Evolutionary conservation across 805 yeast genomes (phyloP), one percentile per base, ranked within the genome.

Genomic region (Metschnikowia continentalis): DNA sequence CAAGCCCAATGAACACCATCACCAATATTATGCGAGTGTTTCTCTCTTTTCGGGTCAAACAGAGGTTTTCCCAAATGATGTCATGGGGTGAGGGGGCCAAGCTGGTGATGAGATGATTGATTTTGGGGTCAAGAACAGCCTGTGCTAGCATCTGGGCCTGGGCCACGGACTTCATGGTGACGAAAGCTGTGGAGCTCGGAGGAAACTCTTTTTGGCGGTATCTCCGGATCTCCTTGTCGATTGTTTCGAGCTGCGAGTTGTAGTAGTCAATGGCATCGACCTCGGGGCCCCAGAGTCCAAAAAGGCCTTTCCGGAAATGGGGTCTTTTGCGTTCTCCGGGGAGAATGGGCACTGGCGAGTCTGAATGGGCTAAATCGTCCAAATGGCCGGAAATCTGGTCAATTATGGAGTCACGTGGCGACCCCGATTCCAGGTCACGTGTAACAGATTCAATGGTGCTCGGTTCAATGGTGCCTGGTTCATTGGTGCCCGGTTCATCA

Each of bases 41-140:
- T 52, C 97, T 74, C 59, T 88, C 91, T 49, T 74, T 76, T 49
- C 96, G 76, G 0, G 95, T 83, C 61, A 91, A 71, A 59, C 95
- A 91, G 35, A 90, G 80, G 62, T 91, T 90, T 51, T 83, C 87
- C 99, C 99, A 92, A 38, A 89, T 83, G 22, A 92, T 86, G 65
- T 92, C 99, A 61, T 87, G 92, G 3, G 98, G 98, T 1, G 98
- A 96, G 0, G 98, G 98, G 0, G 98, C 98, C 50, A 90, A 71
- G 38, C 80, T 75, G 3, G 96, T 87, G 35, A 91, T 88, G 48
- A 94, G 72, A 51, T 83, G 88, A 63, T 88, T 85, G 6, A 94
- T 90, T 51, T 88, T 79, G 0, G 97, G 97, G 63, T 91, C 97
- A 51, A 94, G 67, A 0, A 92, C 91, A 0, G 97, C 94, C 66